A percentile compares a stretch with the other conserved stretches of the same genome.
These are phyloP conservation scores for Silene vulgaris DNA, from an alignment of 179 eudicot genomes.

Conservation along the genomic window DNA sequence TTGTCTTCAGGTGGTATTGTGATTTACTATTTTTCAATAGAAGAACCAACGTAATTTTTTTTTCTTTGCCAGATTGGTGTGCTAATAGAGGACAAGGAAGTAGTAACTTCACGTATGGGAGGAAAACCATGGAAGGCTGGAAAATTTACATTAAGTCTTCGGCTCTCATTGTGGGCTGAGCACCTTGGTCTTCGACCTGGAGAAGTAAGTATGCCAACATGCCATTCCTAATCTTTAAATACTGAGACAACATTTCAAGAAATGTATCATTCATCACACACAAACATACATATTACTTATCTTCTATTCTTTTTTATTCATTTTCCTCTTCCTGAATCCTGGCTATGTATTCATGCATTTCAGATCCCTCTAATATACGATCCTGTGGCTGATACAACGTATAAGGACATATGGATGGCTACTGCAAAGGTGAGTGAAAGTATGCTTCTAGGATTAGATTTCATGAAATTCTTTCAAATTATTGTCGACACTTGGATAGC, in stretches of 20 bases:
- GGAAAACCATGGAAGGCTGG: constrained; percentile 94
- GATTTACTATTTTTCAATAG: background rate
- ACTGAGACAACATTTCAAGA: background rate
- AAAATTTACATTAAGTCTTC: constrained; percentile 76
- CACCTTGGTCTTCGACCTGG: constrained; percentile 86
- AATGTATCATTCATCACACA: background rate
- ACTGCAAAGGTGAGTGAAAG: constrained; percentile 80
- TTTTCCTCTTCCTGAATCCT: background rate
- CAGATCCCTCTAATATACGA: constrained; percentile 65
- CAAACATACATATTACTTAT: background rate
- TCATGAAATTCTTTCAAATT: background rate
- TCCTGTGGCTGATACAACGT: constrained; percentile 87
- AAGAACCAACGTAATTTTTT: background rate
- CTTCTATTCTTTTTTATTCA: constrained; percentile 8
- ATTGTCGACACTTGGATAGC: background rate
- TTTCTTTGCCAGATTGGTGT: constrained; percentile 60
- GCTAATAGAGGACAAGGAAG: constrained; percentile 89
- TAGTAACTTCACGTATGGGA: constrained; percentile 68
- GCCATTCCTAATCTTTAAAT: constrained; percentile 5
- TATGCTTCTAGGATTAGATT: background rate
- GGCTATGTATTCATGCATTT: background rate
- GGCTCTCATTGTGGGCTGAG: constrained; percentile 93
- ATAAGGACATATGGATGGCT: constrained; percentile 97
- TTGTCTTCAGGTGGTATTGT: background rate
- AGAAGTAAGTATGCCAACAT: constrained; percentile 44